These are phyloP conservation scores for Phytophthora sp. DNA, from an alignment of 352 stramenopile species.

Conservation along the genomic window DNA sequence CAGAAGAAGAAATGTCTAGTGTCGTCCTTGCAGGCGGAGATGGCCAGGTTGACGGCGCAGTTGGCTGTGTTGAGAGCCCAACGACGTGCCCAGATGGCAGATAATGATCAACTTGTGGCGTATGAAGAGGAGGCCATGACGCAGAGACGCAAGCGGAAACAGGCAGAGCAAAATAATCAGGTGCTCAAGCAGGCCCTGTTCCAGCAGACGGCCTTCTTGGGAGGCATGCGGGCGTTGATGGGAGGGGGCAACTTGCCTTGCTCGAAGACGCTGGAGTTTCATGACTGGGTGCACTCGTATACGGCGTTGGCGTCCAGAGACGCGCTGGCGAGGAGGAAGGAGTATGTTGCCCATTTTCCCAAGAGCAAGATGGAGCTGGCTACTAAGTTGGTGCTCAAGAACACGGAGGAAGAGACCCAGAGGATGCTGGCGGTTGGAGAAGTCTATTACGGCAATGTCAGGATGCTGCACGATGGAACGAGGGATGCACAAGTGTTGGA, in stretches of 20 bases:
- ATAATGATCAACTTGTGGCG: slow-evolving; percentile 57
- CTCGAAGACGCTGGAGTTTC: slow-evolving; percentile 63
- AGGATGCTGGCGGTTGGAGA: slow-evolving; percentile 27
- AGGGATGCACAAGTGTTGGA: slow-evolving; percentile 29
- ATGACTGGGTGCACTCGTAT: slow-evolving; percentile 82
- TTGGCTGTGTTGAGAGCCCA: slow-evolving; percentile 48
- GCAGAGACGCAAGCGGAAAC: slow-evolving; percentile 65
- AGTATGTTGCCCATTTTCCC: slow-evolving; percentile 57
- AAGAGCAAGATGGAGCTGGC: slow-evolving; percentile 70
- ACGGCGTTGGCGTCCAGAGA: slow-evolving; percentile 51
- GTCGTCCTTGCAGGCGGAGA: slow-evolving; percentile 51
- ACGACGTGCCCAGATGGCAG: slow-evolving; percentile 42
- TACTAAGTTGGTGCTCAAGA: slow-evolving; percentile 54
- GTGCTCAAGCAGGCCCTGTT: slow-evolving; percentile 74
- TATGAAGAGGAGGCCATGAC: slow-evolving; percentile 67
- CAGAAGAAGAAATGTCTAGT: slow-evolving; percentile 73
- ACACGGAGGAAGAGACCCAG: slow-evolving; percentile 47
- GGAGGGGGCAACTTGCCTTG: slow-evolving; percentile 37
- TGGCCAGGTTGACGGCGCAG: slow-evolving; percentile 45
- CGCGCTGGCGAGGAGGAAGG: slow-evolving; percentile 32
- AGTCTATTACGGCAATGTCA: slow-evolving; percentile 47
- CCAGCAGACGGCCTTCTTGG: slow-evolving; percentile 65
- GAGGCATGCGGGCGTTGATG: slow-evolving; percentile 56
- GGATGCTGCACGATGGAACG: slow-evolving; percentile 63
- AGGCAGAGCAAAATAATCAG: slow-evolving; percentile 58